These are phyloP conservation scores for Calonectria honghensis DNA, from an alignment of 2,329 filamentous ascomycete genomes.

Conservation along the genomic window DNA sequence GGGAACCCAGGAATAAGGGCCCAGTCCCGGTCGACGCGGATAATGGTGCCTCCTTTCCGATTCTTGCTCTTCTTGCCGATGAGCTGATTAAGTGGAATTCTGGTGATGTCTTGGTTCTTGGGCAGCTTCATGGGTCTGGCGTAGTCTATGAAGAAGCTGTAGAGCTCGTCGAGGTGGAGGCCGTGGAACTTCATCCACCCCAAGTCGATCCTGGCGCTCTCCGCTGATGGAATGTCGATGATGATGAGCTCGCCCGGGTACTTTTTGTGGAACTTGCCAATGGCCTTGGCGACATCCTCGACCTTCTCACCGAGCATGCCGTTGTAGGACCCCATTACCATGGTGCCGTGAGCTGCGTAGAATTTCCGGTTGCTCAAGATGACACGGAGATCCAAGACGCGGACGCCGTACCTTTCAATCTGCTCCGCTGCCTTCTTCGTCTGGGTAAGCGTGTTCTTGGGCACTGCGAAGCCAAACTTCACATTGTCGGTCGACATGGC, in stretches of 20 bases:
- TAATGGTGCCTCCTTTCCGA: slow-evolving; percentile 52
- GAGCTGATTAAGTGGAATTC: slow-evolving; percentile 52
- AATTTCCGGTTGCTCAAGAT: slow-evolving; percentile 32
- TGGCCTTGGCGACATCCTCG: slow-evolving; percentile 53
- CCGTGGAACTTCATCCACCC: not conserved
- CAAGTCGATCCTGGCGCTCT: slow-evolving; percentile 30
- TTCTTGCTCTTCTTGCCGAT: slow-evolving; percentile 44
- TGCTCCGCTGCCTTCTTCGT: slow-evolving; percentile 48
- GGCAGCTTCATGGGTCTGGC: slow-evolving; percentile 49
- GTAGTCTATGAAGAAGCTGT: slow-evolving; percentile 49
- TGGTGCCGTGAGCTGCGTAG: slow-evolving; percentile 49
- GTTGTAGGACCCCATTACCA: slow-evolving; percentile 43
- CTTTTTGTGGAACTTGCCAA: slow-evolving; percentile 56
- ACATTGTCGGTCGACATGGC: slow-evolving; percentile 51
- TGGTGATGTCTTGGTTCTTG: slow-evolving; percentile 51
- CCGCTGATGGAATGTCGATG: slow-evolving; percentile 54
- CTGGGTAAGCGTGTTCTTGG: slow-evolving; percentile 54
- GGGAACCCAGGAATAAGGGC: slow-evolving; percentile 47
- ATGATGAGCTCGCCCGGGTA: slow-evolving; percentile 60
- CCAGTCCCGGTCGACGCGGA: slow-evolving; percentile 55
- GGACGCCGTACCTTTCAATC: slow-evolving; percentile 54
- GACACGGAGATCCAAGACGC: slow-evolving; percentile 57
- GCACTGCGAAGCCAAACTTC: slow-evolving; percentile 33
- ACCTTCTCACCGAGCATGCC: slow-evolving; percentile 54
- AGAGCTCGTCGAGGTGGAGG: slow-evolving; percentile 40